These are phyloP conservation scores for Dryadomyces quercus-mongolicae DNA, from an alignment of 2,329 filamentous ascomycete genomes.

Conservation along the genomic window DNA sequence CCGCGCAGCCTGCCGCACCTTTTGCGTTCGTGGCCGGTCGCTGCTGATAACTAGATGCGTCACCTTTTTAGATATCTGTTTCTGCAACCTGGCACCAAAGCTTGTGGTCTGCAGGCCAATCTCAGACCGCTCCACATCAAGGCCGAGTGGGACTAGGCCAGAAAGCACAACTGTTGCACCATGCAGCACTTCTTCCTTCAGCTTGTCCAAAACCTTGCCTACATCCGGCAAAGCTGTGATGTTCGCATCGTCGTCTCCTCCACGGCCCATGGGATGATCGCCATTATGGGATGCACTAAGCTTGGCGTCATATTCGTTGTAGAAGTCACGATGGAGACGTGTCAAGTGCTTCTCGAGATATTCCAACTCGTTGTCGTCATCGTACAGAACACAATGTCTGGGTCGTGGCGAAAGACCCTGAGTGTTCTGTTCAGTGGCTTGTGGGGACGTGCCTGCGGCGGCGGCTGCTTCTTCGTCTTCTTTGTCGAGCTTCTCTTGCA, in stretches of 20 bases:
- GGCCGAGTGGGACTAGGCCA: conserved; percentile 73
- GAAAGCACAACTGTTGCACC: conserved; percentile 77
- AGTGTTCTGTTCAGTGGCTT: conserved; percentile 8
- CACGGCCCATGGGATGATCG: background rate
- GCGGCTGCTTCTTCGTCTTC: conserved; percentile 51
- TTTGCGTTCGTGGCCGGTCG: conserved; percentile 67
- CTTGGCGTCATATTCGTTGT: conserved; percentile 63
- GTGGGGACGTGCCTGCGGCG: background rate
- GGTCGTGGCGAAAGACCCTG: conserved; percentile 19
- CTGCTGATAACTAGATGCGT: conserved; percentile 66
- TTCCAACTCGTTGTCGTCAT: conserved; percentile 75
- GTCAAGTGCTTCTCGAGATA: conserved; percentile 66
- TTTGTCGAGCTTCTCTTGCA: conserved; percentile 83
- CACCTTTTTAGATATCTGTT: conserved; percentile 46
- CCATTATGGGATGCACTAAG: conserved; percentile 22
- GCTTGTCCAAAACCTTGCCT: conserved; percentile 66
- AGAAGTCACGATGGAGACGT: conserved; percentile 68
- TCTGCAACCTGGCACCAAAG: conserved; percentile 61
- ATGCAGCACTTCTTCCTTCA: conserved; percentile 67
- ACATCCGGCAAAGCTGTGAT: conserved; percentile 51
- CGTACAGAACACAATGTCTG: conserved; percentile 66
- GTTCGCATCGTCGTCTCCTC: conserved; percentile 30
- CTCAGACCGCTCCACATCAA: conserved; percentile 69
- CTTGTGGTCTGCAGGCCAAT: conserved; percentile 76
- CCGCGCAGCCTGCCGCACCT: conserved; percentile 75